Conservation (phyloP, 164 flowering plant species). For the Magnolia officinalis region DNA sequence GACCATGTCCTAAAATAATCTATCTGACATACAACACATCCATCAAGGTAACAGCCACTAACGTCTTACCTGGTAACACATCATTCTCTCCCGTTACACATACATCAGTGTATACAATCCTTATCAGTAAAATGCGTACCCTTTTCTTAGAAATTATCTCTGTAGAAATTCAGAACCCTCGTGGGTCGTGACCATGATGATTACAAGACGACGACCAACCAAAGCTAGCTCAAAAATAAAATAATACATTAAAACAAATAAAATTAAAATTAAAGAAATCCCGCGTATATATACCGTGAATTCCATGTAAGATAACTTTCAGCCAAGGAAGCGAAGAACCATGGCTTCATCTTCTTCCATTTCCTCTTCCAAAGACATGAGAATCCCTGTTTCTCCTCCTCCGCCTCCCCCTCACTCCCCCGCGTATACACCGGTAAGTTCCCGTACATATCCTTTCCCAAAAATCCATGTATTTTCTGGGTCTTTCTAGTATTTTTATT, state of each 20-base stretch:
- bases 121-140: too few relatives aligned
- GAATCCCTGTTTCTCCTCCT: slow-evolving; percentile 26
- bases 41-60: too few relatives aligned
- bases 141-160: not conserved
- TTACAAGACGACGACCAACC: slow-evolving; percentile 16
- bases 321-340: not conserved
- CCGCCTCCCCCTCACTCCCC: slow-evolving; percentile 37
- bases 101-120: too few relatives aligned
- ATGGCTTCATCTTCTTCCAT: slow-evolving; percentile 37
- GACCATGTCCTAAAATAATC: too few relatives aligned
- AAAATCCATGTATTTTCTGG: not conserved
- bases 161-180: not conserved
- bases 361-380: slow-evolving; percentile 21
- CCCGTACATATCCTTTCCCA: not conserved
- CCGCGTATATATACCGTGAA: not conserved
- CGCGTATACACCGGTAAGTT: slow-evolving; percentile 59
- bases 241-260: not conserved
- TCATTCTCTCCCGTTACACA: too few relatives aligned
- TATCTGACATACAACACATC: too few relatives aligned
- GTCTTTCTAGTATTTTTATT: slow-evolving; percentile 1
- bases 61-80: too few relatives aligned
- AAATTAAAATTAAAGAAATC: not conserved
- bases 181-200: slow-evolving; percentile 15
- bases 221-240: slow-evolving; percentile 14
- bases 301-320: not conserved